Percentiles rank a stretch among this genome's conserved stretches.
These are phyloP conservation scores for Nakazawaea wyomingensis DNA, from an alignment of 805 yeast species.

Conservation along the genomic window DNA sequence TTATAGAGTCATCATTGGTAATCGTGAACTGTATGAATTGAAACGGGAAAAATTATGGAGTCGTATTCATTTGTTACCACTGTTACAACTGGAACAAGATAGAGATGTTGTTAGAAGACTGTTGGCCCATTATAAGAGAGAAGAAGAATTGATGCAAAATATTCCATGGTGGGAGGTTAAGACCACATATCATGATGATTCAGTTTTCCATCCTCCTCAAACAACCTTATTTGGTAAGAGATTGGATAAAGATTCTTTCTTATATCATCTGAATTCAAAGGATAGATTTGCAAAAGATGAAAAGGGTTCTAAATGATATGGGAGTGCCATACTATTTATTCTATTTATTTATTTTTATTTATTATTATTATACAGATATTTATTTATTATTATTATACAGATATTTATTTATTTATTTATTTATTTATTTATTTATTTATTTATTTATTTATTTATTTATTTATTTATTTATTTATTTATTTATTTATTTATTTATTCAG, in stretches of 20 bases:
- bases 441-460: no score
- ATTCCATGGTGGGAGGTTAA: slow-evolving; percentile 60
- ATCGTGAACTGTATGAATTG: slow-evolving; percentile 71
- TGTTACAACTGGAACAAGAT: slow-evolving; percentile 77
- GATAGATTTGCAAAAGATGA: slow-evolving; percentile 19
- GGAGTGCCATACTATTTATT: no score
- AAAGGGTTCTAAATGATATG: no score
- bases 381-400: slow-evolving; percentile 5
- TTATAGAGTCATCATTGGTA: slow-evolving; percentile 59
- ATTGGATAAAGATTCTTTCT: slow-evolving; percentile 24
- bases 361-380: neutral
- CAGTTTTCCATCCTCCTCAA: slow-evolving; percentile 31
- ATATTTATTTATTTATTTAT: slow-evolving; percentile 7
- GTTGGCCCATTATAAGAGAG: slow-evolving; percentile 60
- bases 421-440: neutral
- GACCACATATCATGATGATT: slow-evolving; percentile 29
- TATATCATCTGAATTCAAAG: slow-evolving; percentile 26
- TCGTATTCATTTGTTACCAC: slow-evolving; percentile 65
- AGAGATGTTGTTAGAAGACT: slow-evolving; percentile 71
- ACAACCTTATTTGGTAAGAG: slow-evolving; percentile 31
- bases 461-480: slow-evolving; percentile 10
- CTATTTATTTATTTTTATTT: neutral
- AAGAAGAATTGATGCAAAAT: slow-evolving; percentile 59
- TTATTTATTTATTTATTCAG: slow-evolving; percentile 10
- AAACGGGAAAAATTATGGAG: slow-evolving; percentile 76